Evolutionary conservation across 257 asterid species (phyloP).

Genomic region (Plantago ovata): DNA sequence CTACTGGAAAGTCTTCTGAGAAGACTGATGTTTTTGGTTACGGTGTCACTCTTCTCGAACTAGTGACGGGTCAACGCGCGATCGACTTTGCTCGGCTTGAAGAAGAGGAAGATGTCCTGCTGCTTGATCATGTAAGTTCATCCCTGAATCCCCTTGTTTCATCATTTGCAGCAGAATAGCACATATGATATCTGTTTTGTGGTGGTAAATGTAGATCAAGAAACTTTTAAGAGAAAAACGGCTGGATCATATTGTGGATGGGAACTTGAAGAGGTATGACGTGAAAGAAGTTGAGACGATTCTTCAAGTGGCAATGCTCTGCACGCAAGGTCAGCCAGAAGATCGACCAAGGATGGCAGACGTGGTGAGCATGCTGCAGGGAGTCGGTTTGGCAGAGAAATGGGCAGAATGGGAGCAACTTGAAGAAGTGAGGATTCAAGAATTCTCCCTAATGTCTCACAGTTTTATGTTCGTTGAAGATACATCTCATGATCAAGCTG

Average conservation of each 20-base stretch:
- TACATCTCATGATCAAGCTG: constrained; percentile 71
- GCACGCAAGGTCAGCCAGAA: constrained; percentile 77
- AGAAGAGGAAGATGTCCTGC: constrained; percentile 90
- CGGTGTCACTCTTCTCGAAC: constrained; percentile 85
- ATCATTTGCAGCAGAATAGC: neutral
- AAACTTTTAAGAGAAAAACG: constrained; percentile 67
- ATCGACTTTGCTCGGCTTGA: constrained; percentile 85
- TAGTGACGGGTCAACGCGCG: constrained; percentile 87
- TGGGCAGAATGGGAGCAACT: constrained; percentile 97
- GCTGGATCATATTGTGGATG: constrained; percentile 62
- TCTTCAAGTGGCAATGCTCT: constrained; percentile 80
- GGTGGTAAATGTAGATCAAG: constrained; percentile 44
- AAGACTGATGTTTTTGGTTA: constrained; percentile 91
- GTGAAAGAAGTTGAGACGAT: constrained; percentile 59
- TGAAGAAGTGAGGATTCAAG: constrained; percentile 52
- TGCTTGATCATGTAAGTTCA: constrained; percentile 74
- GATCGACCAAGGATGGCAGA: constrained; percentile 80
- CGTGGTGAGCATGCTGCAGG: constrained; percentile 71
- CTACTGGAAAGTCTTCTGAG: constrained; percentile 86
- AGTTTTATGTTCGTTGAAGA: constrained; percentile 74
- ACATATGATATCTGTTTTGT: neutral
- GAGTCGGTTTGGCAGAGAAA: constrained; percentile 71
- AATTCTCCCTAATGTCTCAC: constrained; percentile 45
- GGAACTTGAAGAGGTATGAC: constrained; percentile 44
- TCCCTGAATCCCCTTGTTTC: neutral